These are phyloP conservation scores for Penicillium sp. DNA, from an alignment of 2,329 filamentous ascomycete species.

Conservation along the genomic window DNA sequence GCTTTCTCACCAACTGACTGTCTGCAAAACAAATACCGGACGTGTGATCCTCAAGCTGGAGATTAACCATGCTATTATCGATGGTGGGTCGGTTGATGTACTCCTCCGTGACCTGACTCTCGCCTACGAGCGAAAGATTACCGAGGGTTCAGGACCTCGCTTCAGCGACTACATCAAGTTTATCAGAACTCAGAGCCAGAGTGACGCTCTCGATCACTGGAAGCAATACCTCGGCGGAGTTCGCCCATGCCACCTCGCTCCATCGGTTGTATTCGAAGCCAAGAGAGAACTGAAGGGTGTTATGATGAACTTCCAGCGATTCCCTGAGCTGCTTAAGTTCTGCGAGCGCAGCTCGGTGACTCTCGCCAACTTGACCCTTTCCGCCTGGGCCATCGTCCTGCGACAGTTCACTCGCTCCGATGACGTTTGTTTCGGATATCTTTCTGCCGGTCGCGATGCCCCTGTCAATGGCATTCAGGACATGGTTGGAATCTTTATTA, in stretches of 20 bases:
- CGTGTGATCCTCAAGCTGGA: constrained; percentile 38
- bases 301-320: constrained; percentile 33
- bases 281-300: constrained; percentile 27
- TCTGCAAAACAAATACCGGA: constrained; percentile 35
- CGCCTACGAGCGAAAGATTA: constrained; percentile 34
- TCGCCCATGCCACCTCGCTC: constrained; percentile 34
- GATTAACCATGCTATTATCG: constrained; percentile 42
- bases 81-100: constrained; percentile 37
- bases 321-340: constrained; percentile 32
- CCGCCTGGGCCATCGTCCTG: constrained; percentile 43
- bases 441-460: constrained; percentile 46
- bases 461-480: constrained; percentile 48
- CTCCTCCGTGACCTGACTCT: constrained; percentile 34
- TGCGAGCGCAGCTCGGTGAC: constrained; percentile 35
- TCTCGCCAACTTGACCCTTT: constrained; percentile 39
- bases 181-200: constrained; percentile 29
- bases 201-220: constrained; percentile 36
- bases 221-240: constrained; percentile 36
- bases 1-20: constrained; percentile 36
- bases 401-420: constrained; percentile 33
- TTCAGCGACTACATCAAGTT: constrained; percentile 43
- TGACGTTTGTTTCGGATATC: constrained; percentile 46
- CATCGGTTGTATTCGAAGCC: constrained; percentile 6
- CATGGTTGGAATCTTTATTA: constrained; percentile 53
- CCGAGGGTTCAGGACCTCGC: constrained; percentile 29